A percentile compares a stretch with the other conserved stretches of the same genome.
These are phyloP conservation scores for Rutstroemia sp. DNA, from an alignment of 2,329 filamentous ascomycete genomes.

Conservation along the genomic window DNA sequence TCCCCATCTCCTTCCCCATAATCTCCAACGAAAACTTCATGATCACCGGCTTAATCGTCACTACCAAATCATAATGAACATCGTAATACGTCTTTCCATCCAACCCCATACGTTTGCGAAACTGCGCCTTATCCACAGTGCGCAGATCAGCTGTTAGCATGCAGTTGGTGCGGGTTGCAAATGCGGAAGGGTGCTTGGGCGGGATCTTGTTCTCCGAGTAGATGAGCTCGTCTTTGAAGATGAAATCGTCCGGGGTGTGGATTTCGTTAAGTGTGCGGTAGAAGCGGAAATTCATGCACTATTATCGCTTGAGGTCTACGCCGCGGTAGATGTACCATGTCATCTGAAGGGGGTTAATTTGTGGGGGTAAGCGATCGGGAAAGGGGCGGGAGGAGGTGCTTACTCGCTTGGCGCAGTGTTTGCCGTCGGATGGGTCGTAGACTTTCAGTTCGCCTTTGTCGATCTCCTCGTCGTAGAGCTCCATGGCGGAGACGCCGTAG, in stretches of 20 bases:
- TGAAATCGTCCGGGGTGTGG: constrained; percentile 4
- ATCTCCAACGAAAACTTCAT: constrained; percentile 11
- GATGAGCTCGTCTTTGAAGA: constrained; percentile 14
- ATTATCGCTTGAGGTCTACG: constrained; percentile 14
- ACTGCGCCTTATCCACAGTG: constrained; percentile 5
- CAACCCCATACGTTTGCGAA: constrained; percentile 2
- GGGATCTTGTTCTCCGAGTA: constrained; percentile 6
- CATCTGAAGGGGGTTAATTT: constrained; percentile 16
- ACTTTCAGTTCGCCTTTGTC: constrained; percentile 9
- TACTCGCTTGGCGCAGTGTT: neutral
- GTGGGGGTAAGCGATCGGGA: too few relatives aligned
- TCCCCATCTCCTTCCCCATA: constrained; percentile 9
- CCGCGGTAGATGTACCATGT: constrained; percentile 18
- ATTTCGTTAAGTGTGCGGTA: constrained; percentile 5
- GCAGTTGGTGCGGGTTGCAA: constrained; percentile 1
- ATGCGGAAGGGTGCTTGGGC: constrained; percentile 1
- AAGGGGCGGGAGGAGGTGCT: neutral
- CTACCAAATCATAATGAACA: constrained; percentile 10
- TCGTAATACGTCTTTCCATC: constrained; percentile 9
- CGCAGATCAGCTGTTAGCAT: constrained; percentile 9
- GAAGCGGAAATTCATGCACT: constrained; percentile 15
- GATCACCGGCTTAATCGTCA: constrained; percentile 10
- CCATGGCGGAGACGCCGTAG: constrained; percentile 16
- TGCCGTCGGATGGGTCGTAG: neutral
- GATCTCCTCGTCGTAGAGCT: neutral